phyloP scores from a whole-genome alignment of 176 grass and related monocot genomes.

The Neostapfia colusana region DNA sequence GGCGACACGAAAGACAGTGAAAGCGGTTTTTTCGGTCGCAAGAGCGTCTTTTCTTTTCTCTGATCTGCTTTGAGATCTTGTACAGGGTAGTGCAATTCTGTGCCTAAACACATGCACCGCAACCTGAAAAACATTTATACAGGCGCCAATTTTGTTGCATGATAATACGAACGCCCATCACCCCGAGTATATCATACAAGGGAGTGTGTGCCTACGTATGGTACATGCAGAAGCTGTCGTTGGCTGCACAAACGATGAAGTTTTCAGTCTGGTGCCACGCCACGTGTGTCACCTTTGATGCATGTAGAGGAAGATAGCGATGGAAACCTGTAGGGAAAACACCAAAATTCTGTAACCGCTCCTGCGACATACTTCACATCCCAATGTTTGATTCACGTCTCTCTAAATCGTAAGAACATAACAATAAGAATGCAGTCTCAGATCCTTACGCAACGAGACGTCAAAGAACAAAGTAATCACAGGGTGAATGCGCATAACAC shows the following conservation, averaged over 20 bases:
- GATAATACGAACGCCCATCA: background rate
- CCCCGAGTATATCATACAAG: background rate
- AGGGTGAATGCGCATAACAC: too few relatives aligned
- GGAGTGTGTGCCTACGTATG: conserved; percentile 34
- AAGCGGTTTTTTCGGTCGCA: conserved; percentile 43
- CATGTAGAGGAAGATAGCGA: too few relatives aligned
- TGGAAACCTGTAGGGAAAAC: too few relatives aligned
- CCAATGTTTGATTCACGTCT: too few relatives aligned
- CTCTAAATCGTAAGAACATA: too few relatives aligned
- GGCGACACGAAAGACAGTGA: conserved; percentile 23
- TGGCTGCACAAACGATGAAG: conserved; percentile 57
- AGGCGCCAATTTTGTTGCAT: background rate
- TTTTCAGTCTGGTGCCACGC: conserved; percentile 68
- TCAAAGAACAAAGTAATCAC: too few relatives aligned
- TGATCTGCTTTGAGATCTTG: conserved; percentile 30
- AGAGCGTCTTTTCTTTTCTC: conserved; percentile 81
- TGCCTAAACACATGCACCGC: background rate
- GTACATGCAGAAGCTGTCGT: conserved; percentile 75
- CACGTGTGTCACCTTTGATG: conserved; percentile 59
- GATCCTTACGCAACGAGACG: too few relatives aligned
- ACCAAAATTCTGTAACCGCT: too few relatives aligned
- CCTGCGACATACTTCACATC: too few relatives aligned
- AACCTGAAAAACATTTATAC: background rate
- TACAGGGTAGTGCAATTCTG: background rate
- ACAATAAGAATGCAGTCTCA: too few relatives aligned